Evolutionary conservation across 805 yeast genomes (phyloP).

Genomic region (Candida anglica): DNA sequence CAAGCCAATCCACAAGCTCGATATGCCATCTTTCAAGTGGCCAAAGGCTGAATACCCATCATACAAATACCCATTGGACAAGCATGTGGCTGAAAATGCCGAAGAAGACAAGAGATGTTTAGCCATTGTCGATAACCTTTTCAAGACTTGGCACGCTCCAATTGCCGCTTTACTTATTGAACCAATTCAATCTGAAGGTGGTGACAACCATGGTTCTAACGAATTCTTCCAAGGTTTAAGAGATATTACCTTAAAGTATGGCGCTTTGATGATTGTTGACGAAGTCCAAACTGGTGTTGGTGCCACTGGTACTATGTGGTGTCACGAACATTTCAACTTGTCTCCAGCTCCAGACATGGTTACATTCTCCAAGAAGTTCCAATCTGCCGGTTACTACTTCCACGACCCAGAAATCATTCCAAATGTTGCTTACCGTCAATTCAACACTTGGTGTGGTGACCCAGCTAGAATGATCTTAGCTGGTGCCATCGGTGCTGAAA

Average conservation of each 20-base stretch:
- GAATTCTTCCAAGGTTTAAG: slow-evolving; percentile 80
- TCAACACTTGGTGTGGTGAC: slow-evolving; percentile 94
- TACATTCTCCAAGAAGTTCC: slow-evolving; percentile 85
- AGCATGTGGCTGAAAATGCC: slow-evolving; percentile 57
- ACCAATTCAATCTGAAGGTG: slow-evolving; percentile 91
- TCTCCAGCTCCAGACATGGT: slow-evolving; percentile 78
- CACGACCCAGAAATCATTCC: slow-evolving; percentile 71
- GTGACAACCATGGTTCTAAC: slow-evolving; percentile 81
- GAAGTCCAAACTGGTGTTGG: slow-evolving; percentile 92
- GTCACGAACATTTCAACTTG: slow-evolving; percentile 79
- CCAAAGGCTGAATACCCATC: slow-evolving; percentile 93
- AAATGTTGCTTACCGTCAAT: slow-evolving; percentile 77
- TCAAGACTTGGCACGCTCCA: slow-evolving; percentile 66
- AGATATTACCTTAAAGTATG: slow-evolving; percentile 67
- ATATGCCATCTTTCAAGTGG: slow-evolving; percentile 93
- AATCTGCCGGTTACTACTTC: slow-evolving; percentile 85
- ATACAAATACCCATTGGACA: slow-evolving; percentile 79
- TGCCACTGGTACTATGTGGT: slow-evolving; percentile 85
- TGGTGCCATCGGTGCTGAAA: slow-evolving; percentile 66
- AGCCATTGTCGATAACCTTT: slow-evolving; percentile 65
- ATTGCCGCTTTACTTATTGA: slow-evolving; percentile 88
- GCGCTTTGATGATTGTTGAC: slow-evolving; percentile 70
- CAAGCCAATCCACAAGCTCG: slow-evolving; percentile 91
- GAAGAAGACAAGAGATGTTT: slow-evolving; percentile 82
- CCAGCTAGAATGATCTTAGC: slow-evolving; percentile 77